A percentile compares a stretch with the other conserved stretches of the same genome.
These are phyloP conservation scores for Luffa aegyptiaca DNA, from an alignment of 306 rosid species.

Conservation along the genomic window DNA sequence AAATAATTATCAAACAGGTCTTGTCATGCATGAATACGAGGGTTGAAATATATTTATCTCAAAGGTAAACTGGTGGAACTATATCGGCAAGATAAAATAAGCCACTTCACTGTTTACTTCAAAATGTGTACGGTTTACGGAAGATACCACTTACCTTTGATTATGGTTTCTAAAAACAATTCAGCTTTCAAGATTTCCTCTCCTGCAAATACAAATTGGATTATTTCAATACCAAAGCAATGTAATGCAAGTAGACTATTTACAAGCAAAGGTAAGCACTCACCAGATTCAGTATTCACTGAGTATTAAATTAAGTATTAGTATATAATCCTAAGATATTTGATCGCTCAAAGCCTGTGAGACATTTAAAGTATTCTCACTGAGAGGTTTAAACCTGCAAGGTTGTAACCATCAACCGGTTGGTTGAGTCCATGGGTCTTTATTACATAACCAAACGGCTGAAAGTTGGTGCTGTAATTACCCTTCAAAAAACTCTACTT, in stretches of 20 bases:
- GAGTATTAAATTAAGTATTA: background rate
- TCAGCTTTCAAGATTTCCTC: conserved; percentile 64
- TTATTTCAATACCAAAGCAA: background rate
- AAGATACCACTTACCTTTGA: conserved; percentile 48
- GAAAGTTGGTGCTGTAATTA: background rate
- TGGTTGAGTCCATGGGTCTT: background rate
- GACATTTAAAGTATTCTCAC: background rate
- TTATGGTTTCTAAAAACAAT: conserved; percentile 72
- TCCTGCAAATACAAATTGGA: conserved; percentile 35
- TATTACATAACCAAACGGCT: background rate
- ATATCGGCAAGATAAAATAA: background rate
- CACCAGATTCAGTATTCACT: background rate
- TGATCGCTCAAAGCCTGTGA: background rate
- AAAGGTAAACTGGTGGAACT: background rate
- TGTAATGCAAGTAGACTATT: background rate
- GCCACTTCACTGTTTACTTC: background rate
- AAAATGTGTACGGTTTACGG: background rate
- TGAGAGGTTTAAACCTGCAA: background rate
- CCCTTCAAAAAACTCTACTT: background rate
- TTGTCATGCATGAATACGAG: background rate
- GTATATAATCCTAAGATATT: background rate
- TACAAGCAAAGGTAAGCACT: background rate
- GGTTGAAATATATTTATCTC: background rate
- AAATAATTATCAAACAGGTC: too few relatives aligned
- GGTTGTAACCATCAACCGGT: background rate